Base-by-base conservation (phyloP, 805 yeast species). In the Candida maltosa region DNA sequence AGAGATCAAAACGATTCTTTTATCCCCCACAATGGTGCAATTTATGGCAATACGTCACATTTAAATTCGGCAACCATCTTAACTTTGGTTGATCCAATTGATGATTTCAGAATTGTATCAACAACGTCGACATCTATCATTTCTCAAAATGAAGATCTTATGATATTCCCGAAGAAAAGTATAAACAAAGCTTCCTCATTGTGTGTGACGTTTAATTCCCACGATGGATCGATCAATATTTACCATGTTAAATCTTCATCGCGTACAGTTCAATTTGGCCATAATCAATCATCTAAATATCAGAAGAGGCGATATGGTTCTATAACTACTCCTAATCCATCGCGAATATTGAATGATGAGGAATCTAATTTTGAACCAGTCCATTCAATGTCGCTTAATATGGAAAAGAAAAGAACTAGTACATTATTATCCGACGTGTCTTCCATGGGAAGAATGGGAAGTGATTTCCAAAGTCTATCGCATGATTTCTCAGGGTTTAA, bases 41-140 rank as follows among this genome's bases (percentile, higher is more conserved):
- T 52, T 19, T 48, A 51, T 6, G 11, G 29, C 29, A 26, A 26
- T 11, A 29, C 24, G 3, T 17, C 20, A 17, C 60, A 47, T 31
- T 40, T 59, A 16, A 52, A 41, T 37, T 42, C 54, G 28, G 66
- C 58, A 26, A 51, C 63, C 34, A 83, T 85, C 45, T 65, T 87
- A 35, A 78, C 94, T 0, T 52, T 87, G 39, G 69, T 79, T 1
- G 94, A 86, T 51, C 91, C 95, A 1, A 60, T 83, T 41, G 75
- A 77, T 2, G 93, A 86, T 4, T 69, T 85, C 38, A 87, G 95
- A 2, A 62, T 77, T 4, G 73, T 87, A 4, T 77, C 79, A 1
- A 78, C 91, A 0, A 77, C 87, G 0, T 78, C 88, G 2, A 79
- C 83, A 0, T 74, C 87, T 0, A 73, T 78, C 2, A 74, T 85